These are phyloP conservation scores for Cladorrhinum sp. DNA, from an alignment of 2,329 filamentous ascomycete genomes.

Conservation along the genomic window DNA sequence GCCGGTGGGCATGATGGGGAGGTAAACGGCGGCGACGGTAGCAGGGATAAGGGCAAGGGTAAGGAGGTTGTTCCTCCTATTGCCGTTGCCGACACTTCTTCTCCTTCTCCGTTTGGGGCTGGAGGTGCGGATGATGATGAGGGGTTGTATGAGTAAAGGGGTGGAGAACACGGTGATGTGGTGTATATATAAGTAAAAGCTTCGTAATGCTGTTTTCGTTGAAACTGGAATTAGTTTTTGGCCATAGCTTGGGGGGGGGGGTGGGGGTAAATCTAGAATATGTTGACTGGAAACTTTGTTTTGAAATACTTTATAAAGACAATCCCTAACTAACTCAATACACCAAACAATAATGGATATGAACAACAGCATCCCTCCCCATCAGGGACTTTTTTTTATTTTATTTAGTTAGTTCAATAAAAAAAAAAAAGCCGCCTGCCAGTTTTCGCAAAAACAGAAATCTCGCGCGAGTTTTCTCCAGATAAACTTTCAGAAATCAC, in stretches of 20 bases:
- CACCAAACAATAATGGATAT: no score
- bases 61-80: conserved; percentile 58
- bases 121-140: conserved; percentile 56
- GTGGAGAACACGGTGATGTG: not conserved
- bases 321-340: no score
- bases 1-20: conserved; percentile 35
- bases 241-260: not conserved
- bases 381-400: not conserved
- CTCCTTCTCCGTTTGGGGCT: conserved; percentile 49
- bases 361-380: no score
- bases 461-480: no score
- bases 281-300: no score
- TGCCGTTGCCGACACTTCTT: conserved; percentile 35
- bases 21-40: conserved; percentile 29
- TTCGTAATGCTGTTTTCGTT: not conserved
- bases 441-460: no score
- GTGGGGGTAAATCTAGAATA: no score
- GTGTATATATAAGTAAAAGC: conserved; percentile 1
- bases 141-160: conserved; percentile 47
- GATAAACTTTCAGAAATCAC: no score
- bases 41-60: conserved; percentile 50
- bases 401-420: no score
- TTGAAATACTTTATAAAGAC: no score
- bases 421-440: no score
- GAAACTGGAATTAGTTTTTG: not conserved